Base-by-base conservation (phyloP, 225 moss, liverwort and hornwort genomes). In the Straminergon stramineum region DNA sequence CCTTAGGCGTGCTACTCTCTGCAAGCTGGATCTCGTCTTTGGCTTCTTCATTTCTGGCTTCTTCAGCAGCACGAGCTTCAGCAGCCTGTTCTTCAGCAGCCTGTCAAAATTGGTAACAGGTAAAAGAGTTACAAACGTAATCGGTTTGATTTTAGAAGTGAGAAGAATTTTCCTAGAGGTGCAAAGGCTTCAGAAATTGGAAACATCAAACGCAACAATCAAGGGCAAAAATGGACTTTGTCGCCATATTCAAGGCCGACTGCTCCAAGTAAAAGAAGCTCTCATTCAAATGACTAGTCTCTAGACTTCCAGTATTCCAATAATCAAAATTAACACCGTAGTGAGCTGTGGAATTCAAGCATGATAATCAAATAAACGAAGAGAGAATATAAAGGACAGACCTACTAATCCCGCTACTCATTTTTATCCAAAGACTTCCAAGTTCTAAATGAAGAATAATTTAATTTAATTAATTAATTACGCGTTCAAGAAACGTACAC, bases 51-150 rank as follows among this genome's bases (percentile, higher is more conserved):
- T 57, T 77, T 67, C 78, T 88, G 30, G 88, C 88, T 57, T 91
- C 89, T 84, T 93, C 90, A 81, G 91, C 91, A 82, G 90, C 93
- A 64, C 88, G 88, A 89, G 89, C 92, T 79, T 89, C 89, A 57
- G 89, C 89, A 68, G 85, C 85, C 71, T 80, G 85, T 61, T 70
- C 89, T 89, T 92, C 94, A 66, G 92, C 92, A 79, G 91, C 91
- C 90, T 93, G 89, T 66, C 90, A 81, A 88, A 71, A 63, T 90
- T 86, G 30, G 75, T 75, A 73, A 56, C 73, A 91, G 77, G 82
- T 34, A 83, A 35, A 86, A 56, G 48, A 69, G 48, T 85, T 89
- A 86, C 74, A 83, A 84, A 86, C 61, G 6, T 39, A 81, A 85
- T 77, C 82, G 17, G 60, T 76, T 82, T 5, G 19, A 87, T 48